Evolutionary conservation across 2,329 filamentous ascomycete species (phyloP).

Genomic region (Colletotrichum siamense): DNA sequence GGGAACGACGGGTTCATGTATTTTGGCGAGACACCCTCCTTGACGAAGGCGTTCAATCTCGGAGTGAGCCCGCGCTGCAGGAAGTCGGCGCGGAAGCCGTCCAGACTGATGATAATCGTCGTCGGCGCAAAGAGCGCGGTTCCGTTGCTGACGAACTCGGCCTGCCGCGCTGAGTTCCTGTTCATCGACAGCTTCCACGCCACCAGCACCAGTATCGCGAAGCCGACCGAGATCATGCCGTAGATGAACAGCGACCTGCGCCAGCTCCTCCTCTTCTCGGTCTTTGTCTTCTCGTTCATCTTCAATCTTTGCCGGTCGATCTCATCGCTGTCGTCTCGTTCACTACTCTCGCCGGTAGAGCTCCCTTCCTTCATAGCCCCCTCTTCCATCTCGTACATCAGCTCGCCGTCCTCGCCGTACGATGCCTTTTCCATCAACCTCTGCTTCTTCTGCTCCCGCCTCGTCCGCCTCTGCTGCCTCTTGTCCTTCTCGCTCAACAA

Average conservation of each 20-base stretch:
- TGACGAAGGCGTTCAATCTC: conserved; percentile 77
- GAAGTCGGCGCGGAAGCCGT: conserved; percentile 96
- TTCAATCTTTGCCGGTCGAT: conserved; percentile 59
- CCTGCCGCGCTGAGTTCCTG: conserved; percentile 38
- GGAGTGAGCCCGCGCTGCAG: conserved; percentile 84
- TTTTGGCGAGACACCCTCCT: conserved; percentile 83
- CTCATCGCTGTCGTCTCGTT: conserved; percentile 65
- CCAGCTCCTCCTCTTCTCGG: conserved; percentile 57
- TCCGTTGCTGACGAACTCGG: conserved; percentile 71
- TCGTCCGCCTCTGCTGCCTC: conserved; percentile 51
- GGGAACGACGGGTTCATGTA: conserved; percentile 97
- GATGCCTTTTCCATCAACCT: conserved; percentile 57
- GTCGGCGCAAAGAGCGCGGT: conserved; percentile 90
- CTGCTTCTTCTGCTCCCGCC: conserved; percentile 59
- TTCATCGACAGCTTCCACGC: conserved; percentile 64
- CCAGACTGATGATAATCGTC: conserved; percentile 90
- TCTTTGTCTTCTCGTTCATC: conserved; percentile 51
- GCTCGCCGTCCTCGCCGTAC: conserved; percentile 72
- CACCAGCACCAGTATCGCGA: conserved; percentile 60
- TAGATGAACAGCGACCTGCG: conserved; percentile 61
- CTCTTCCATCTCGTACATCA: conserved; percentile 93
- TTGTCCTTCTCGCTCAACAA: conserved; percentile 57
- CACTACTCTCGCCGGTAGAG: conserved; percentile 65
- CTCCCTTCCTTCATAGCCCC: conserved; percentile 74
- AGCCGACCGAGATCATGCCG: conserved; percentile 54